Percentiles rank a stretch among this genome's conserved stretches.
Evolutionary conservation across 495 filamentous ascomycete species (phyloP).

Genomic region (Aspergillus taichungensis): DNA sequence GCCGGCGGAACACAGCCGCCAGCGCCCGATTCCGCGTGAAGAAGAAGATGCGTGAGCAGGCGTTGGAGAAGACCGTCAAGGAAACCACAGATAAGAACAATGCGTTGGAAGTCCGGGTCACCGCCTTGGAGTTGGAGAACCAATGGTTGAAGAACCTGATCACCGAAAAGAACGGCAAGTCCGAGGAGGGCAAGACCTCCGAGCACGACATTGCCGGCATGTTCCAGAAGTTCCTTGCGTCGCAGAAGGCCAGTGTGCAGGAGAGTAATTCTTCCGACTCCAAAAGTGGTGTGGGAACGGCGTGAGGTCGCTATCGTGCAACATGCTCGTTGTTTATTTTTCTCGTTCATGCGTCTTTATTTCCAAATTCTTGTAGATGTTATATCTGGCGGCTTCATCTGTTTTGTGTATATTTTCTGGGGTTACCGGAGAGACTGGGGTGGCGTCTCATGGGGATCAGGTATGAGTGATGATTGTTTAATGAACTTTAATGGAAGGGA

Average conservation of each 20-base stretch:
- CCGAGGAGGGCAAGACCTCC: slow-evolving; percentile 28
- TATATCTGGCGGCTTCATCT: neutral
- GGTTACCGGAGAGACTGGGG: no score
- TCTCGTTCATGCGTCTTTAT: no score
- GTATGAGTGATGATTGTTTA: no score
- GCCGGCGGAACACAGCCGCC: slow-evolving; percentile 91
- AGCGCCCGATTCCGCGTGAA: slow-evolving; percentile 94
- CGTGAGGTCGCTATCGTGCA: neutral
- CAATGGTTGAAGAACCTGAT: slow-evolving; percentile 92
- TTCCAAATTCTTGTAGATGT: neutral
- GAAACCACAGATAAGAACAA: slow-evolving; percentile 79
- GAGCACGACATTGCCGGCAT: slow-evolving; percentile 39
- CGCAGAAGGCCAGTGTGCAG: slow-evolving; percentile 25
- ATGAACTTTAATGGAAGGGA: no score
- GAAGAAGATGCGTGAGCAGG: slow-evolving; percentile 98
- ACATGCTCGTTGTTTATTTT: no score
- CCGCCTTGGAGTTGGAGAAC: slow-evolving; percentile 88
- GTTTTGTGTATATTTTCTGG: no score
- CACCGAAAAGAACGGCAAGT: slow-evolving; percentile 73
- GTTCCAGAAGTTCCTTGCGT: slow-evolving; percentile 41
- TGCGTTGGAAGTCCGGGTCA: slow-evolving; percentile 71
- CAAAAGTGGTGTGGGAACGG: slow-evolving; percentile 33
- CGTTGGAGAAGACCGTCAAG: slow-evolving; percentile 80
- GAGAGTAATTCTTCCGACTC: slow-evolving; percentile 28
- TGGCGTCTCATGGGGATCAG: no score